phyloP scores from a whole-genome alignment of 176 grass and related monocot species.

The Metroxylon sagu region DNA sequence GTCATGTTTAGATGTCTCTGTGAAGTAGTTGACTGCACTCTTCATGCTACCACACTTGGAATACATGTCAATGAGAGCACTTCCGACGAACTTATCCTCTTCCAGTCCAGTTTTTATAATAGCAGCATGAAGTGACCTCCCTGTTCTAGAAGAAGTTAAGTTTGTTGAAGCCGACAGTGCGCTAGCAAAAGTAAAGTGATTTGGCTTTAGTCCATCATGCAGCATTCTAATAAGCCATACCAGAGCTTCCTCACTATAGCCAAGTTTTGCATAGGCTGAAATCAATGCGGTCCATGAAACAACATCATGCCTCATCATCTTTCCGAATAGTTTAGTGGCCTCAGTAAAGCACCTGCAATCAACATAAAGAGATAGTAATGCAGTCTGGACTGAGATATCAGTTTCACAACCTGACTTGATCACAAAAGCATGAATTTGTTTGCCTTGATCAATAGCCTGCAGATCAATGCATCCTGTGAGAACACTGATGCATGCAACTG shows the following conservation, averaged over 20 bases:
- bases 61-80: conserved; percentile 17
- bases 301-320: conserved; percentile 6
- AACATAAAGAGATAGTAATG: conserved; percentile 10
- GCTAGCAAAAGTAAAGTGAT: conserved; percentile 9
- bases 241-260: neutral
- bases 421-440: conserved; percentile 15
- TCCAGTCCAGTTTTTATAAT: conserved; percentile 4
- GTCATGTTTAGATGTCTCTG: conserved; percentile 9
- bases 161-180: conserved; percentile 1
- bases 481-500: conserved; percentile 10
- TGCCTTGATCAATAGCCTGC: conserved; percentile 8
- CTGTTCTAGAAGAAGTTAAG: neutral
- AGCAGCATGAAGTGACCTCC: conserved; percentile 11
- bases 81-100: conserved; percentile 9
- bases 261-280: conserved; percentile 5
- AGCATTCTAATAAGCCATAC: conserved; percentile 1
- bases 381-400: conserved; percentile 14
- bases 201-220: neutral
- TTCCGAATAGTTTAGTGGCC: neutral
- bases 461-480: conserved; percentile 4
- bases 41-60: conserved; percentile 8
- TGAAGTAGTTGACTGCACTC: conserved; percentile 1
- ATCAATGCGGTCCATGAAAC: conserved; percentile 18
- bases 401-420: conserved; percentile 15
- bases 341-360: conserved; percentile 5